These are phyloP conservation scores for Pseudoneurospora amorphoporcata DNA, from an alignment of 495 filamentous ascomycete genomes.

Conservation along the genomic window DNA sequence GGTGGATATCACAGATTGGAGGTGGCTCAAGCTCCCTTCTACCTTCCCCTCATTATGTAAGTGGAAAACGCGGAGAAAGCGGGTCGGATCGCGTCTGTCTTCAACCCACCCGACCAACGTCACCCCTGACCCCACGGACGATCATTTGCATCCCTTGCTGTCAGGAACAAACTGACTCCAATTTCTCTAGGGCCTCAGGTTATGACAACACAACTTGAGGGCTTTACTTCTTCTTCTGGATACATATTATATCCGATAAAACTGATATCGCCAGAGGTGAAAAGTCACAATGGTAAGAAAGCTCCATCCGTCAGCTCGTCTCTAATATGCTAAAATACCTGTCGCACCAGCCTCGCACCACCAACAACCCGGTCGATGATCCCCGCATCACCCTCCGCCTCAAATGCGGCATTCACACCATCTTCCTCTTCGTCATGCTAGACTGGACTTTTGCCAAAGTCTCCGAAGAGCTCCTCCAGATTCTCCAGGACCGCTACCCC, in stretches of 20 bases:
- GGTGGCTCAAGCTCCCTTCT: constrained; percentile 16
- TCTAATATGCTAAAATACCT: not conserved
- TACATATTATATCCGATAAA: not conserved
- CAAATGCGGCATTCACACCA: constrained; percentile 68
- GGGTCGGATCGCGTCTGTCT: not conserved
- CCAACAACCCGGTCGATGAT: constrained; percentile 15
- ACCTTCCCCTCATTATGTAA: constrained; percentile 1
- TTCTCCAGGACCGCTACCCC: constrained; percentile 38
- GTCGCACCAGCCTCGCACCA: constrained; percentile 2
- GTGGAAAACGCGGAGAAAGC: not conserved
- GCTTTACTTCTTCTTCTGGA: not conserved
- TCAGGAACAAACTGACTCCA: not conserved
- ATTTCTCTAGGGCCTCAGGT: not conserved
- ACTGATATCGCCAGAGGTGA: not conserved
- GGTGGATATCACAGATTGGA: not conserved
- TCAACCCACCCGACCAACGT: not conserved
- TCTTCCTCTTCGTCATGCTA: constrained; percentile 59
- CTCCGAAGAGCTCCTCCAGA: constrained; percentile 54
- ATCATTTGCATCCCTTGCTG: not conserved
- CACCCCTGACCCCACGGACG: not conserved
- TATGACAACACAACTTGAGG: not conserved
- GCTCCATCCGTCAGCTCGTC: not conserved
- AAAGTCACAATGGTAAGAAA: not conserved
- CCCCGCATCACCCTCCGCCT: constrained; percentile 58
- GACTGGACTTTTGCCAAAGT: constrained; percentile 49